phyloP scores from a whole-genome alignment of 2,329 filamentous ascomycete genomes.

The Exutisphaerella laricina region DNA sequence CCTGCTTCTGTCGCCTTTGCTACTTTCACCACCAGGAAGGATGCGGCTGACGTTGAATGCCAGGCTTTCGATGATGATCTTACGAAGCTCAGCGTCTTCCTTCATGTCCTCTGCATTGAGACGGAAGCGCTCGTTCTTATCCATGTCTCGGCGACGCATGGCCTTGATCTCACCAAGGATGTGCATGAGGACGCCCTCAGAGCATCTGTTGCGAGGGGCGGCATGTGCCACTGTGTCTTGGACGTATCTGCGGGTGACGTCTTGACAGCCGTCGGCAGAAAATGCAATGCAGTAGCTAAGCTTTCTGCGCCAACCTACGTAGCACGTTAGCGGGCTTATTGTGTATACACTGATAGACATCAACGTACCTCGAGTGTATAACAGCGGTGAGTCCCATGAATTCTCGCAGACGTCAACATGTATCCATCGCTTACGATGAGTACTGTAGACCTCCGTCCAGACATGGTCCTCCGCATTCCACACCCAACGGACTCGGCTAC shows the following conservation, averaged over 20 bases:
- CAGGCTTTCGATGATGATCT: conserved; percentile 68
- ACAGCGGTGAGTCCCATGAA: conserved; percentile 85
- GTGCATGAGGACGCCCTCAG: conserved; percentile 85
- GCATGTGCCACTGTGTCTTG: conserved; percentile 66
- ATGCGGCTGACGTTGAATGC: conserved; percentile 66
- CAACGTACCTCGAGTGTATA: conserved; percentile 74
- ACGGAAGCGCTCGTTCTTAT: conserved; percentile 76
- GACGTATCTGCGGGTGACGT: conserved; percentile 63
- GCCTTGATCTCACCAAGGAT: conserved; percentile 88
- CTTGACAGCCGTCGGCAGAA: conserved; percentile 73
- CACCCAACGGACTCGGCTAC: conserved; percentile 88
- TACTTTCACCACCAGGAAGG: conserved; percentile 45
- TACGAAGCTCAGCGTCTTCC: conserved; percentile 69
- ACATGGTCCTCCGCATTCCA: conserved; percentile 98
- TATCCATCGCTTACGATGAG: conserved; percentile 90
- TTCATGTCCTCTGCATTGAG: conserved; percentile 73
- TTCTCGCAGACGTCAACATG: conserved; percentile 94
- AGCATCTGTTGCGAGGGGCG: conserved; percentile 68
- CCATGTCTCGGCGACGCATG: conserved; percentile 74
- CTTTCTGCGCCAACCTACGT: conserved; percentile 79
- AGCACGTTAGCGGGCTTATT: conserved; percentile 16
- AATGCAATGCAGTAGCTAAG: conserved; percentile 97
- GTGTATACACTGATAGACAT: conserved; percentile 1
- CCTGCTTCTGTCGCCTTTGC: conserved; percentile 23
- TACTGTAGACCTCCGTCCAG: conserved; percentile 96